A percentile compares a stretch with the other conserved stretches of the same genome.
Conservation (phyloP, 192 early-diverging fungal genomes). For the Neocallimastix lanati region DNA sequence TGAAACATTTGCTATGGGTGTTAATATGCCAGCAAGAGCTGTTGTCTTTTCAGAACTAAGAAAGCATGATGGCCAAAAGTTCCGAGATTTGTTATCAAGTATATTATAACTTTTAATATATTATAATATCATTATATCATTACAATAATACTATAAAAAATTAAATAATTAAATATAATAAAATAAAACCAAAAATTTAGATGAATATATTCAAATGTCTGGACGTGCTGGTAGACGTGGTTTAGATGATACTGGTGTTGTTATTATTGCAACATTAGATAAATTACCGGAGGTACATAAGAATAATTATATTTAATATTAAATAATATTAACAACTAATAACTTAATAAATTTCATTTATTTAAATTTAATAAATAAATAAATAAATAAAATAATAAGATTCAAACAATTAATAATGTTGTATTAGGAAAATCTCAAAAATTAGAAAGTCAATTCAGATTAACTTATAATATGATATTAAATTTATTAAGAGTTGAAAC, state of each 20-base stretch:
- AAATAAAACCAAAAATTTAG: too few relatives aligned
- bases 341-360: too few relatives aligned
- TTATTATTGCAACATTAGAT: constrained; percentile 61
- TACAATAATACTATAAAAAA: too few relatives aligned
- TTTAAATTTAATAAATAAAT: background rate
- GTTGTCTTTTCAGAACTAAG: constrained; percentile 82
- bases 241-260: constrained; percentile 74
- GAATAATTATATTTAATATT: too few relatives aligned
- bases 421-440: constrained; percentile 73
- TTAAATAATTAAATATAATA: too few relatives aligned
- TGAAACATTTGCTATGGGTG: constrained; percentile 99
- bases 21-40: constrained; percentile 87
- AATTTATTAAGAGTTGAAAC: constrained; percentile 88
- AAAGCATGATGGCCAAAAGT: constrained; percentile 82
- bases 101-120: background rate
- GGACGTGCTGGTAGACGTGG: constrained; percentile 92
- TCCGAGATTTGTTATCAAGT: constrained; percentile 77
- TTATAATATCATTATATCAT: constrained; percentile 4
- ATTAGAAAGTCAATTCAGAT: constrained; percentile 81
- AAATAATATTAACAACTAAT: too few relatives aligned
- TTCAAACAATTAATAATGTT: constrained; percentile 44
- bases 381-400: background rate
- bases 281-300: constrained; percentile 22
- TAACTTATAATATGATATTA: constrained; percentile 97
- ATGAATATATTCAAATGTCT: constrained; percentile 98